phyloP scores from a whole-genome alignment of 768 basidiomycete genomes.

The Pleurotus sapidus region DNA sequence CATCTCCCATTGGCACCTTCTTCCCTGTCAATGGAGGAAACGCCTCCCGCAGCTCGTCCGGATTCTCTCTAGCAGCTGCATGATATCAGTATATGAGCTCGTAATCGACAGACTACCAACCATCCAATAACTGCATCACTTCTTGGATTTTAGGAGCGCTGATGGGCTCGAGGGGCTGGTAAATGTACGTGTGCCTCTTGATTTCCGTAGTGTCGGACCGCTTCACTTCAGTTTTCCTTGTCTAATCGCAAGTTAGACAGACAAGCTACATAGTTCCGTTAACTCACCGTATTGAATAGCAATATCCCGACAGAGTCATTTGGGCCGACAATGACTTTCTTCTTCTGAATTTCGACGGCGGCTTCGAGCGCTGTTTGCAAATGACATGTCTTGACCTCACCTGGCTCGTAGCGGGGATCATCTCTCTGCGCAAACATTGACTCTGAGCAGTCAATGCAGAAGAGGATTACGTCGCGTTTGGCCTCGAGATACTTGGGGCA shows the following conservation, averaged over 20 bases:
- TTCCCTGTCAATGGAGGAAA: slow-evolving; percentile 64
- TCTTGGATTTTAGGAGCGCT: slow-evolving; percentile 81
- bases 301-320: slow-evolving; percentile 89
- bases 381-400: slow-evolving; percentile 59
- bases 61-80: slow-evolving; percentile 66
- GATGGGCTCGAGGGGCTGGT: slow-evolving; percentile 74
- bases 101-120: slow-evolving; percentile 34
- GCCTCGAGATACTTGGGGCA: slow-evolving; percentile 58
- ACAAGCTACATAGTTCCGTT: neutral
- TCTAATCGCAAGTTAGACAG: slow-evolving; percentile 24
- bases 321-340: slow-evolving; percentile 85
- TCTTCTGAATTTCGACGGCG: slow-evolving; percentile 85
- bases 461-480: slow-evolving; percentile 85
- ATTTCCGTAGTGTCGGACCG: slow-evolving; percentile 50
- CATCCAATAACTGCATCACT: slow-evolving; percentile 73
- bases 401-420: slow-evolving; percentile 61
- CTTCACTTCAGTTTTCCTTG: slow-evolving; percentile 36
- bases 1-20: slow-evolving; percentile 79
- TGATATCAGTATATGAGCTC: neutral
- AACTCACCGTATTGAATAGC: slow-evolving; percentile 87
- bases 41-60: slow-evolving; percentile 46
- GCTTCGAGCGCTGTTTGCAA: slow-evolving; percentile 77
- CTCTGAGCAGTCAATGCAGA: slow-evolving; percentile 91
- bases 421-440: slow-evolving; percentile 81
- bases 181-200: slow-evolving; percentile 68